Base-by-base conservation (phyloP, 352 stramenopile genomes). In the Globisporangium cederbergense region DNA sequence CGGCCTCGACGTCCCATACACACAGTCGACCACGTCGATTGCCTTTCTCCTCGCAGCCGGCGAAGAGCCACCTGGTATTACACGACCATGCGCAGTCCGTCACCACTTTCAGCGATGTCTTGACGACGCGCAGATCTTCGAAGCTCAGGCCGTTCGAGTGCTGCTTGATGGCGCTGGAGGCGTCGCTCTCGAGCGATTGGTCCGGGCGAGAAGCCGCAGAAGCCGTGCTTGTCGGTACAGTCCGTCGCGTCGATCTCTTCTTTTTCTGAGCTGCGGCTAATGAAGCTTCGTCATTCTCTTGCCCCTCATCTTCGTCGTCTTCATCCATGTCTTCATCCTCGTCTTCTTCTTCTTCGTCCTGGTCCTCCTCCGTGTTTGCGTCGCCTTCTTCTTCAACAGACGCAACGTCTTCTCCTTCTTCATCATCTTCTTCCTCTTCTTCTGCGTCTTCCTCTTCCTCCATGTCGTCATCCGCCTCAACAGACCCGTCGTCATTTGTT, bases 11-110 rank as follows among this genome's bases (percentile, higher is more conserved):
- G 42, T 92, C 78, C 83, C 83, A 92, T 9, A 92, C 77, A 42
- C 79, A 90, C 3, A 92, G 62, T 4, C 78, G 70, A 18, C 78
- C 81, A 25, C 75, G 72, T 9, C 79, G 73, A 13, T 72, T 90
- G 47, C 68, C 72, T 53, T 89, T 89, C 57, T 90, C 83, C 52
- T 92, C 83, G 59, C 83, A 92, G 2, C 76, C 81, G 0, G 80
- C 79, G 62, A 89, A 89, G 7, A 92, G 49, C 56, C 71, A 76
- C 2, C 68, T 69, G 25, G 78, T 85, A 53, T 92, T 73, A 32
- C 79, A 92, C 32, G 81, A 89, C 83, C 83, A 92, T 32, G 67
- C 77, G 60, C 77, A 86, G 40, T 76, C 70, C 1, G 79, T 81
- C 2, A 92, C 83, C 32, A 88, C 77, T 56, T 92, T 92, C 9